Percentiles rank a stretch among this genome's conserved stretches.
phyloP scores from a whole-genome alignment of 208 protist species.

The Leishmania arabica region DNA sequence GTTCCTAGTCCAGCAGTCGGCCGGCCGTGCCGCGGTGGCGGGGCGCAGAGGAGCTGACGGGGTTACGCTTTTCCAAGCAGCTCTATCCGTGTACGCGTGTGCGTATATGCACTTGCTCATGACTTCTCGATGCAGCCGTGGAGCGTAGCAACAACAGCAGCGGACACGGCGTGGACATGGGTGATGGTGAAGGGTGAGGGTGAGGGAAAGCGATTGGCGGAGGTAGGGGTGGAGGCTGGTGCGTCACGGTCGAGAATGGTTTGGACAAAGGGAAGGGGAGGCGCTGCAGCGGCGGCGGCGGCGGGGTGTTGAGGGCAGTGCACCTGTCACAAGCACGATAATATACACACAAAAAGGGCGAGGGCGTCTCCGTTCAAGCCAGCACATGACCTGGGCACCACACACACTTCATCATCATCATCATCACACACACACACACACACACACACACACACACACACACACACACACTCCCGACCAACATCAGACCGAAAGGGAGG shows the following conservation, averaged over 20 bases:
- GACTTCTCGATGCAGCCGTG: neutral
- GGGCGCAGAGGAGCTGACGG: neutral
- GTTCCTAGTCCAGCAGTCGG: neutral
- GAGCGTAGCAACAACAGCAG: neutral
- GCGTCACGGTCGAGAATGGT: neutral
- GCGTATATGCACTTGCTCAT: neutral
- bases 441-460: neutral
- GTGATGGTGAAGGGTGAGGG: neutral
- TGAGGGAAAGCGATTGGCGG: neutral
- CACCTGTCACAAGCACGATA: neutral
- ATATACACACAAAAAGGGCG: neutral
- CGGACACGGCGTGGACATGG: neutral
- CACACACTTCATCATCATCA: neutral
- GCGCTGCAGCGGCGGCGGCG: neutral
- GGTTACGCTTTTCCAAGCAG: neutral
- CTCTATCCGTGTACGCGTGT: neutral
- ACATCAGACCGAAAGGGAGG: neutral
- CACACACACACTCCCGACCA: neutral
- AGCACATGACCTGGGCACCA: neutral
- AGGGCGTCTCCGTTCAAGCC: neutral
- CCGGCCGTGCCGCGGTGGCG: neutral
- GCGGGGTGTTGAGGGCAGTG: neutral
- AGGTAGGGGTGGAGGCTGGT: neutral
- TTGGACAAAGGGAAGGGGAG: neutral
- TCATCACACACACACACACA: neutral